Base-by-base conservation (phyloP, 1,284 basidiomycete genomes). In the Ustanciosporium gigantosporum region DNA sequence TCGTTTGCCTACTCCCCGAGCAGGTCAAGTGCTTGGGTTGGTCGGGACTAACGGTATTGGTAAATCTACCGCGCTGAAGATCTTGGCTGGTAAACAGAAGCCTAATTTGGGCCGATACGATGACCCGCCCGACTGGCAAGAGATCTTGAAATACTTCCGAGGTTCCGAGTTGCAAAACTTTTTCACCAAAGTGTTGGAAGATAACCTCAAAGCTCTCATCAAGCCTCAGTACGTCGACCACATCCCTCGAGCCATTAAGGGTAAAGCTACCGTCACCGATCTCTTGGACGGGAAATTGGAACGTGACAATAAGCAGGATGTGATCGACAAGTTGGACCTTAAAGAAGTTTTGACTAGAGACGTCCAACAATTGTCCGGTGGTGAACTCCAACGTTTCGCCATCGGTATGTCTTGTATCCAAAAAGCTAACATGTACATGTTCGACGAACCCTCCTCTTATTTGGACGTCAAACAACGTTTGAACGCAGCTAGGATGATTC, bases 191-290 rank as follows among this genome's bases (percentile, higher is more conserved):
- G 75, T 77, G 38, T 65, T 77, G 7, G 75, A 77, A 50, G 75
- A 77, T 65, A 74, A 77, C 61, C 73, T 77, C 60, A 77, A 77
- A 64, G 75, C 75, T 19, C 66, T 77, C 20, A 76, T 77, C 61
- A 77, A 77, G 62, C 75, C 75, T 14, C 75, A 77, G 57, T 77
- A 77, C 41, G 75, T 77, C 31, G 75, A 77, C 55, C 74, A 77
- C 62, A 73, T 77, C 36, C 74, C 75, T 4, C 58, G 75, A 29
- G 75, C 75, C 25, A 70, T 77, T 55, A 77, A 77, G 56, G 60
- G 66, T 23, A 58, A 55, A 31, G 69, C 73, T 3, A 66, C 62
- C 17, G 75, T 77, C 35, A 58, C 55, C n/a, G 50, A 73, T 46
- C 64, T 77, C 34, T 59, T 77, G 19, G 70, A 74, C 37, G 67